Base-by-base conservation (phyloP, 495 filamentous ascomycete genomes). In the Penicillium chermesinum region DNA sequence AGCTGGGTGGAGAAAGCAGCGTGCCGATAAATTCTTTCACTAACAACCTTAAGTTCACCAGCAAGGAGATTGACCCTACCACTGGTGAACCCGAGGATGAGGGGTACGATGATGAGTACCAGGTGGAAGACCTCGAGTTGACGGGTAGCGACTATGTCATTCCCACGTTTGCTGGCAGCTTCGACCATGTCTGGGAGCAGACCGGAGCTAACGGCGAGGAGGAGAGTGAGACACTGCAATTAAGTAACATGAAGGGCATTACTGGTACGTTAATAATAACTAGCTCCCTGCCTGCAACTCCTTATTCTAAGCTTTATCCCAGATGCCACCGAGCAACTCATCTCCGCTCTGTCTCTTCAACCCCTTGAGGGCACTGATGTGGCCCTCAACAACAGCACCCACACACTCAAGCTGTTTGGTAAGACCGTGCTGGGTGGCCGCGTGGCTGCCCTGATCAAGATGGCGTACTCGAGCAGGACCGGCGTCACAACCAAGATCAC, bases 101-200 rank as follows among this genome's bases (percentile, higher is more conserved):
- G 36, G 93, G 94, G 30, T 97, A 96, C 57, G 91, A 96, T 17
- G 93, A 98, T 57, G 93, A 98, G 68, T 98, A 98, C 64, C 86
- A 96, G 69, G 89, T 96, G 47, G 88, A 93, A 48, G 91, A 96
- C 60, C 81, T 98, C 45, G 94, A 97, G 40, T 78, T 98, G 43
- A 78, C 78, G 22, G 91, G 91, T 49, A 90, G 87, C 56, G 94
- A 98, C 64, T 97, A 97, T 66, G 79, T 97, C 44, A 81, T 93
- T 45, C 94, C 94, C 10, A 82, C 89, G 3, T 97, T 95, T 59
- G 90, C 91, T 1, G 85, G 89, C 62, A 94, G 87, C 74, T 98
- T 97, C 68, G 88, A 88, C 49, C 89, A 95, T 62, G 77, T 96
- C n/a, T 98, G 93, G 93, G 88, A 95, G 65, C 88, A 95, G 65